Evolutionary conservation across 176 grass and related monocot genomes (phyloP), one percentile per base, ranked within the genome.

Genomic region (Tillandsia fasciculata): DNA sequence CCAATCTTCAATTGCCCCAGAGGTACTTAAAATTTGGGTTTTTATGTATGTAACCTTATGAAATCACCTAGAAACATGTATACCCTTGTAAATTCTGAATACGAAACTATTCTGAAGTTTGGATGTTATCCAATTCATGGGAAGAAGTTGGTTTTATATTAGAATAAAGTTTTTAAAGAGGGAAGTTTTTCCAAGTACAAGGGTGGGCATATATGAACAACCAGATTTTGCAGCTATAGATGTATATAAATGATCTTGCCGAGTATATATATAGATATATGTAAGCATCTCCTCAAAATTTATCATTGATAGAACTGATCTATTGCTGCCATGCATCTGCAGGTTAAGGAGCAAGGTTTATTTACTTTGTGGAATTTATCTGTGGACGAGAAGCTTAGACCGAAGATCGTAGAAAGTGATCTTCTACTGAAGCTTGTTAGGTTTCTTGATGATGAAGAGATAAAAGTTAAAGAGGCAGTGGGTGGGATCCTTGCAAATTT

Each of bases 321-420:
- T 64, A 50, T 71, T 64, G n/a, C 47, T 67, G 12, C 15, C 59
- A 17, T 80, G 67, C 48, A 59, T 50, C 50, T 81, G 63, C 80
- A 90, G 88, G 83, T 82, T 26, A 79, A 77, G 69, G 84, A 84
- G 51, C 88, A 87, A 80, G 70, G 72, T 61, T 78, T 91, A 24
- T 87, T 78, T 77, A 82, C 78, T 3, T 71, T 91, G 67, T 91
- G 88, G 88, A 91, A 84, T 66, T 87, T 91, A 48, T 91, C 88
- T 72, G 77, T 69, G 12, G 84, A 87, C 71, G 79, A 87, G 49
- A 82, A 77, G 10, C 75, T 67, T 54, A 84, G 84, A 12, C 26
- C 49, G 52, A 87, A 83, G 18, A 84, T 91, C 87, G 56, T 83
- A 42, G 70, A 70, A 48, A 81, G 59, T 69, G 82, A 71, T 74